Evolutionary conservation across 139 green algal genomes (phyloP).

Genomic region (Volvox africanus): DNA sequence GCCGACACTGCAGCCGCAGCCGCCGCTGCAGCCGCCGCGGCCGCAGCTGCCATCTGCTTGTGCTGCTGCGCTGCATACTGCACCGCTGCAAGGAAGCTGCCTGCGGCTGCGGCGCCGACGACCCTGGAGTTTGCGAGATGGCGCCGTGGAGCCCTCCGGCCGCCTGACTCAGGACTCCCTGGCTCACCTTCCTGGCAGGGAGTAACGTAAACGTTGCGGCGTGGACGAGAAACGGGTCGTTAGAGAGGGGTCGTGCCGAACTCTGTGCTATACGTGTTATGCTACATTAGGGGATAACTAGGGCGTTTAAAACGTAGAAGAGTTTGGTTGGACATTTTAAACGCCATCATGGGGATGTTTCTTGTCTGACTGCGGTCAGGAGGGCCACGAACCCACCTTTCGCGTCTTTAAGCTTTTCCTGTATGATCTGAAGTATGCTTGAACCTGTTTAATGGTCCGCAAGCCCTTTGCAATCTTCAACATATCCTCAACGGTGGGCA

Average conservation of each 20-base stretch:
- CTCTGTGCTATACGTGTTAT: no score
- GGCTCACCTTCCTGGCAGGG: neutral
- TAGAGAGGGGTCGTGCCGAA: no score
- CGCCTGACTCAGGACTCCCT: neutral
- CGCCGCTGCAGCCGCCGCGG: neutral
- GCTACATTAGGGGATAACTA: no score
- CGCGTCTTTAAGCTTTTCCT: conserved; percentile 6
- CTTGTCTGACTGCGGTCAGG: neutral
- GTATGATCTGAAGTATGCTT: conserved; percentile 33
- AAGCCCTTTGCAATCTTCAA: conserved; percentile 45
- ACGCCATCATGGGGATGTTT: neutral
- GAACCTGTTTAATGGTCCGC: conserved; percentile 36
- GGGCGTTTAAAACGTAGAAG: no score
- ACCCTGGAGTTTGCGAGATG: neutral
- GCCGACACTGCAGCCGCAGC: neutral
- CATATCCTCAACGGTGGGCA: conserved; percentile 35
- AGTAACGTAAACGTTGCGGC: no score
- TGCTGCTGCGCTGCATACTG: neutral
- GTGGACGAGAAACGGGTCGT: no score
- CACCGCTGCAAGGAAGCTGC: neutral
- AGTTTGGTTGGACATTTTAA: no score
- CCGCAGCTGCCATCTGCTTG: conserved; percentile 1
- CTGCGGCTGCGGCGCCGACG: neutral
- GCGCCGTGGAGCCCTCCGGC: neutral
- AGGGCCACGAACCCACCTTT: conserved; percentile 29